A percentile compares a stretch with the other conserved stretches of the same genome.
Evolutionary conservation across 176 grass and related monocot species (phyloP).

Genomic region (Thinopyrum elongatum): DNA sequence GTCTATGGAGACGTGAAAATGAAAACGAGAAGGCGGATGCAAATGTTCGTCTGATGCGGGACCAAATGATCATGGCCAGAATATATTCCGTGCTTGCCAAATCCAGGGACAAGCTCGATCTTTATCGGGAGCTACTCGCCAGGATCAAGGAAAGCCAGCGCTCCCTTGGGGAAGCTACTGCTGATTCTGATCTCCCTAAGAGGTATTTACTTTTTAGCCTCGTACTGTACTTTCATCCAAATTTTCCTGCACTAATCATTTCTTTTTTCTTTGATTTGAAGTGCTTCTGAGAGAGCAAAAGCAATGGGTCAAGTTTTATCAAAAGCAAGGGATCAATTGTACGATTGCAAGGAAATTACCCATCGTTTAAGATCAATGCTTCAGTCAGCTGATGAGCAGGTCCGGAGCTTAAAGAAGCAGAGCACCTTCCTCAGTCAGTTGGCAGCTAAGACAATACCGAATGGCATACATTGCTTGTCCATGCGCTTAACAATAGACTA

Average conservation of each 20-base stretch:
- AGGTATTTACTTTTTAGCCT: constrained; percentile 30
- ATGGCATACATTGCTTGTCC: constrained; percentile 64
- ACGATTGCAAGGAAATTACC: constrained; percentile 49
- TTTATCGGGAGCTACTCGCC: constrained; percentile 51
- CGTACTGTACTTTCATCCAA: background rate
- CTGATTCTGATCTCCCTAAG: constrained; percentile 54
- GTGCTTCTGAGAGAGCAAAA: constrained; percentile 45
- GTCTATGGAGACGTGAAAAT: constrained; percentile 58
- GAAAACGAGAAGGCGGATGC: constrained; percentile 62
- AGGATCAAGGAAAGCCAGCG: constrained; percentile 60
- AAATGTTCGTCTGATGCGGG: constrained; percentile 51
- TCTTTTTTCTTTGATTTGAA: constrained; percentile 24
- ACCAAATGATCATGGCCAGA: constrained; percentile 73
- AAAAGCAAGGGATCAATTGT: constrained; percentile 51
- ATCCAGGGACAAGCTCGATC: constrained; percentile 51
- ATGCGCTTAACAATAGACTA: constrained; percentile 67
- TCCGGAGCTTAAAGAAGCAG: constrained; percentile 70
- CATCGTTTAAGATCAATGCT: constrained; percentile 58
- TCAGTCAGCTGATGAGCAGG: constrained; percentile 60
- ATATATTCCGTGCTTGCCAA: constrained; percentile 59
- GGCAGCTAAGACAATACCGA: constrained; percentile 69
- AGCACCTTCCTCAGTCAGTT: constrained; percentile 69
- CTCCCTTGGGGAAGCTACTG: constrained; percentile 54
- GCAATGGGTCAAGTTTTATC: constrained; percentile 54
- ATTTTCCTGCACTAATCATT: background rate